phyloP scores from a whole-genome alignment of 225 moss, liverwort and hornwort species.

The Physcomitrium patens region DNA sequence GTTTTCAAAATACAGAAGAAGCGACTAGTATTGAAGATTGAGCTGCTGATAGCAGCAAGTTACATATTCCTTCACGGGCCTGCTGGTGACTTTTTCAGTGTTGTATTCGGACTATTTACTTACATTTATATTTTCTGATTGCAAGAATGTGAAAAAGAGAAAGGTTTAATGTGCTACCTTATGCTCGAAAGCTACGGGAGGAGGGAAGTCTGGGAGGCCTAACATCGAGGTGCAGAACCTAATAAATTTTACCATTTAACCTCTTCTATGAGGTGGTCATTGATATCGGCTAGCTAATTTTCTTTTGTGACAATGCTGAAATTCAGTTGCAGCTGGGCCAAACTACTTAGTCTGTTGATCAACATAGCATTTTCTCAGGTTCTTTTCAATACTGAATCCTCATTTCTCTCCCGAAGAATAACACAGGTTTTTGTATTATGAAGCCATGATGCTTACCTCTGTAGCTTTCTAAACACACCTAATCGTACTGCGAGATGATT shows the following conservation, averaged over 20 bases:
- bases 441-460: slow-evolving; percentile 7
- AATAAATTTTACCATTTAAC: background rate
- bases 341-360: slow-evolving; percentile 7
- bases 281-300: background rate
- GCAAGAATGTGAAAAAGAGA: background rate
- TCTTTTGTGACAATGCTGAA: background rate
- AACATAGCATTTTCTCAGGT: background rate
- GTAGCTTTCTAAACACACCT: slow-evolving; percentile 4
- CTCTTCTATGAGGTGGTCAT: background rate
- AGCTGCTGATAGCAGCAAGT: background rate
- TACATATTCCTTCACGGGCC: background rate
- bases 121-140: background rate
- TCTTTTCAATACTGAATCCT: background rate
- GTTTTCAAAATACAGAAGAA: background rate
- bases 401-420: slow-evolving; percentile 11
- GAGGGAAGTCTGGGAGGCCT: slow-evolving; percentile 1
- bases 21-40: slow-evolving; percentile 1
- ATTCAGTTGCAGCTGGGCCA: slow-evolving; percentile 1
- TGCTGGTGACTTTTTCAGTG: background rate
- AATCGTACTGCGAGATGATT: slow-evolving; percentile 13
- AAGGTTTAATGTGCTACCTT: background rate
- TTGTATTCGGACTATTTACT: background rate
- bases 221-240: background rate
- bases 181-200: background rate
- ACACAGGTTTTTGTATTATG: slow-evolving; percentile 9